Base-by-base conservation (phyloP, 2,329 filamentous ascomycete species). In the Raffaelea albimanens region DNA sequence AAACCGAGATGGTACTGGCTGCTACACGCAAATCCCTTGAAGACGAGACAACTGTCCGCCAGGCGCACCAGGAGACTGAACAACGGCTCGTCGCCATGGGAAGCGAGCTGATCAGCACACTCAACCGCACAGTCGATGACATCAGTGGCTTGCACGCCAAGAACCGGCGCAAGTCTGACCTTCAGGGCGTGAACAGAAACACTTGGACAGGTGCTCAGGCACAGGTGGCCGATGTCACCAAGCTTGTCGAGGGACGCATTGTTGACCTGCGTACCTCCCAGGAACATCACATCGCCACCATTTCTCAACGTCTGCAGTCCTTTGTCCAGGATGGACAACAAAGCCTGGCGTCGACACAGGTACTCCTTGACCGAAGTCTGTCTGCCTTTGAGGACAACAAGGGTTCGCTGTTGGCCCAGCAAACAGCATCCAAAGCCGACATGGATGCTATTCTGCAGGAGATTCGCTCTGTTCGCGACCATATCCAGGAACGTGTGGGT, bases 371-470 rank as follows among this genome's bases (percentile, higher is more conserved):
- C 46, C 73, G 82, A 41, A 85, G 90, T 58, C 72, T 85, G 9
- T 67, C 73, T 8, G 73, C 74, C 0, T 88, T 95, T 56, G 73
- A 80, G 36, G 70, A 74, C 18, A 86, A 85, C 0, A 82, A 83
- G 61, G 70, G 72, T 44, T 78, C 85, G 55, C 75, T 94, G 16
- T 74, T 85, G 22, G 70, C 77, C 39, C 82, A 85, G 57, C 85
- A 82, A 48, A 71, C 75, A 21, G 71, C 75, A 52, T 84, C 88
- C 3, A 87, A 85, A 58, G 81, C 90, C 43, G 85, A 90, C 48
- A 89, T 96, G 86, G 90, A 96, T 57, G 72, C 78, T n/a, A 83
- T 95, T 2, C 73, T 98, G 10, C 87, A 93, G 58, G 91, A 95
- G 61, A 95, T 97, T 62, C 90, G 90, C 61, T 80, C 78, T n/a